phyloP scores from a whole-genome alignment of 768 basidiomycete genomes.

The Mrakia gelida region DNA sequence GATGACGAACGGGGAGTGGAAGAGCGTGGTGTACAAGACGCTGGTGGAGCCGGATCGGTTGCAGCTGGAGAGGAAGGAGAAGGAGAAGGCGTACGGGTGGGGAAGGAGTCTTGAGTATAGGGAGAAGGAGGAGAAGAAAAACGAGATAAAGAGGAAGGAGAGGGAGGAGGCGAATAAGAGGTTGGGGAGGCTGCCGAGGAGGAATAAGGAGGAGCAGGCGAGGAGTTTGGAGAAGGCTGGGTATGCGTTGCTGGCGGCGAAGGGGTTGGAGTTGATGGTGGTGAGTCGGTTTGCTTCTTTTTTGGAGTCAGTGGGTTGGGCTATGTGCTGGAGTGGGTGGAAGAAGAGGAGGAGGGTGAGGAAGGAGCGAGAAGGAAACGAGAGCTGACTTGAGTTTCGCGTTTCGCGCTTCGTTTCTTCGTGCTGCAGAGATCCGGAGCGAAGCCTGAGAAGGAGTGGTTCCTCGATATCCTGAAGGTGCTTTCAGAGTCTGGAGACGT shows the following conservation, averaged over 20 bases:
- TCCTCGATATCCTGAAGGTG: slow-evolving; percentile 4
- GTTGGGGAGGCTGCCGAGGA: not conserved
- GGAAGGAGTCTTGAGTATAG: not conserved
- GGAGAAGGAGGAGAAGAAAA: not conserved
- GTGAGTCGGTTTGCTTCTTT: not conserved
- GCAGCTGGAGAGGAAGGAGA: not conserved
- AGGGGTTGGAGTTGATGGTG: slow-evolving; percentile 9
- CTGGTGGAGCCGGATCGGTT: not conserved
- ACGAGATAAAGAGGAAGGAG: not conserved
- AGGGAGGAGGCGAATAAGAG: not conserved
- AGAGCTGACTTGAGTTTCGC: not conserved
- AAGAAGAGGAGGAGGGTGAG: too few relatives aligned
- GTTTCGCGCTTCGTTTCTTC: too few relatives aligned
- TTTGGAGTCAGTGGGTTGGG: not conserved
- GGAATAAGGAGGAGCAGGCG: not conserved
- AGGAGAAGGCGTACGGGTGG: not conserved
- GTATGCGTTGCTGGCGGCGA: not conserved
- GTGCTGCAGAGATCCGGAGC: slow-evolving; percentile 1
- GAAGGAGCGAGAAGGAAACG: not conserved
- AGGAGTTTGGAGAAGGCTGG: not conserved
- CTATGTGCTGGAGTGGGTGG: too few relatives aligned
- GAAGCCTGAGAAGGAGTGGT: not conserved
- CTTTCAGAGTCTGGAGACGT: not conserved
- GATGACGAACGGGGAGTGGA: slow-evolving; percentile 55
- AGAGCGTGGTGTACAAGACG: slow-evolving; percentile 51